Base-by-base conservation (phyloP, 2,329 filamentous ascomycete species). In the Exophiala dermatitidis region DNA sequence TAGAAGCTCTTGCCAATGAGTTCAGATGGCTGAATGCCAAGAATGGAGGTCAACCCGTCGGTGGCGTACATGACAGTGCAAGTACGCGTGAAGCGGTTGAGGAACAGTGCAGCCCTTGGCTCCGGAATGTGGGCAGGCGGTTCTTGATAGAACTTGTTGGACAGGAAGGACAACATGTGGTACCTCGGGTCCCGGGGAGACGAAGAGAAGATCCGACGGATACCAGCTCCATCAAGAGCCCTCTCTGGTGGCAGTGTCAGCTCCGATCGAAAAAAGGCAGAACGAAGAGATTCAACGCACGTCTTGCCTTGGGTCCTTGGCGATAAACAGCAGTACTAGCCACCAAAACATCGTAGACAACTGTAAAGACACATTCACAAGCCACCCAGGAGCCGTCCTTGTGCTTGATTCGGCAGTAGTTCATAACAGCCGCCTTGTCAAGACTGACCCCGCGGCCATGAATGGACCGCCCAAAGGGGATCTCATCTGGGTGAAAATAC, bases 321-420 rank as follows among this genome's bases (percentile, higher is more conserved):
- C 77, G 77, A 67, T 93, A 94, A 58, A 93, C 79, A 65, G 85
- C 90, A 8, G 84, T 91, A 65, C 86, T 90, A 38, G 87, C 88
- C 46, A 94, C 87, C 69, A 95, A 75, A 26, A 93, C 87, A 76
- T 94, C 85, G 68, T 94, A 86, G 41, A 94, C 89, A 40, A 94
- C 77, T 3, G 88, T 93, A 67, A 94, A 95, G 68, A 88, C 90
- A 69, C 88, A 93, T 71, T 95, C 89, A 70, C 88, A 93, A 58
- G 81, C 82, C 37, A 91, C 74, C 83, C 85, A 94, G 50, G 78
- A 74, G 10, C 85, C 86, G 63, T 84, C 74, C 43, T 78, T 82
- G 52, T 85, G 81, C 63, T 77, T 78, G 57, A 94, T 80, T 34
- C 82, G 80, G 57, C 84, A 87, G 72, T 94, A 94, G 57, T 88